These are phyloP conservation scores for Nothomitra cinnamomea DNA, from an alignment of 2,329 filamentous ascomycete genomes.

Conservation along the genomic window DNA sequence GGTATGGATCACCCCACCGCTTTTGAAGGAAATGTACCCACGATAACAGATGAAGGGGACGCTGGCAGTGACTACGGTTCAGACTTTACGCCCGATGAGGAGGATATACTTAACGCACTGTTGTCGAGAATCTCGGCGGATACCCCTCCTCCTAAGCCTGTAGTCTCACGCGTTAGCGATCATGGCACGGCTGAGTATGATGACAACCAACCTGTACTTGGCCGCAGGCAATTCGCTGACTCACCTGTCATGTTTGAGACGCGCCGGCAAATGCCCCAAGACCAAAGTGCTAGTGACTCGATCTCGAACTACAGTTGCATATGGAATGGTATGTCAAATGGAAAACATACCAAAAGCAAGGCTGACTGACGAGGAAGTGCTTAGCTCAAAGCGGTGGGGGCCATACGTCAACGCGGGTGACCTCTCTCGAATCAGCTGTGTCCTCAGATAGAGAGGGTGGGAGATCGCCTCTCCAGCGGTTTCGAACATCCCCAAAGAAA, in stretches of 20 bases:
- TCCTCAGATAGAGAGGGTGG: slow-evolving; percentile 22
- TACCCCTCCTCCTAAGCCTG: slow-evolving; percentile 1
- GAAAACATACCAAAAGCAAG: slow-evolving; percentile 30
- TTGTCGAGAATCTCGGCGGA: slow-evolving; percentile 25
- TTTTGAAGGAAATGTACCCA: neutral
- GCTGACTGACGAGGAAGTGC: slow-evolving; percentile 47
- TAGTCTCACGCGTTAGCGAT: slow-evolving; percentile 22
- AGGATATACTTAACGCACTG: slow-evolving; percentile 33
- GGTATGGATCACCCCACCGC: neutral
- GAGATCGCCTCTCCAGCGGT: slow-evolving; percentile 55
- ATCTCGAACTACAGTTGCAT: slow-evolving; percentile 43
- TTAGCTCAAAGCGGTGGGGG: slow-evolving; percentile 34
- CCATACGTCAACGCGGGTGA: slow-evolving; percentile 7
- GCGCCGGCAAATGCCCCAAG: no score
- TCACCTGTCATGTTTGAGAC: neutral
- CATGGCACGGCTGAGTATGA: slow-evolving; percentile 21
- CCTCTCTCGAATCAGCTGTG: slow-evolving; percentile 9
- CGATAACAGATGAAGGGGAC: slow-evolving; percentile 6
- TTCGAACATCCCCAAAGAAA: slow-evolving; percentile 60
- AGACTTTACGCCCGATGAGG: slow-evolving; percentile 41
- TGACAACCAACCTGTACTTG: neutral
- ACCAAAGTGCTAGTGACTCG: slow-evolving; percentile 35
- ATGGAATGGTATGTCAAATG: slow-evolving; percentile 35
- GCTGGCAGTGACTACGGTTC: slow-evolving; percentile 43
- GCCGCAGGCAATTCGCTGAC: neutral